Base-by-base conservation (phyloP, 2,329 filamentous ascomycete species). In the Penicillium nordicum region DNA sequence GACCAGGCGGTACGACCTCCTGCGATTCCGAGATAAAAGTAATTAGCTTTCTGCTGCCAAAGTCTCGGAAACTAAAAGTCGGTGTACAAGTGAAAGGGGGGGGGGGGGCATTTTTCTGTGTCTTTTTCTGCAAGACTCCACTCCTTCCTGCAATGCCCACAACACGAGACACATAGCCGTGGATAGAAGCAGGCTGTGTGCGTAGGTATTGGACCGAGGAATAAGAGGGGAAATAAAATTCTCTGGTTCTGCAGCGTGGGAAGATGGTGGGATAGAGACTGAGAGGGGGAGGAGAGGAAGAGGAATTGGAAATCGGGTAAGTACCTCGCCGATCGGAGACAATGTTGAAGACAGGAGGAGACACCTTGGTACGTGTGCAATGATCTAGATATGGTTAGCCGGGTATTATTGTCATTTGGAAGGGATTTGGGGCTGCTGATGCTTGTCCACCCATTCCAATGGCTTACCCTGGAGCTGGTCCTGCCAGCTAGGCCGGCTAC, bases 1-100 rank as follows among this genome's bases (percentile, higher is more conserved):
- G 90, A 93, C 92, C 92, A 96, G 56, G 92, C 92, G 57, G 92
- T 96, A 67, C 92, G 89, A 63, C 91, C 91, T 65, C 91, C 92
- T 94, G 66, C 53, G 62, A 49, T 58, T 42, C 60, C 57, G 57
- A 64, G 47, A 57, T 51, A 59, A 58, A 57, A 51, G 61, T 63
- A 57, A 67, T 66, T 58, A 66, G 65, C 57, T 63, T 60, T 59
- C 42, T 57, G 55, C 51, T 63, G 51, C 65, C 57, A 59, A 61
- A 55, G 2, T n/a, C 38, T 53, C 49, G 50, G 52, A 60, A 60
- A 58, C 48, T 59, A 62, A 55, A 69, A 72, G 65, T 74, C 69
- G 71, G 70, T 73, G 70, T 72, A 65, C 62, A 53, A 52, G 16
- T 41, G 41, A 52, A 30, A 27, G 48, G 53, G 46, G 57, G 52